These are phyloP conservation scores for Erysiphe neolycopersici DNA, from an alignment of 2,329 filamentous ascomycete species.

Conservation along the genomic window DNA sequence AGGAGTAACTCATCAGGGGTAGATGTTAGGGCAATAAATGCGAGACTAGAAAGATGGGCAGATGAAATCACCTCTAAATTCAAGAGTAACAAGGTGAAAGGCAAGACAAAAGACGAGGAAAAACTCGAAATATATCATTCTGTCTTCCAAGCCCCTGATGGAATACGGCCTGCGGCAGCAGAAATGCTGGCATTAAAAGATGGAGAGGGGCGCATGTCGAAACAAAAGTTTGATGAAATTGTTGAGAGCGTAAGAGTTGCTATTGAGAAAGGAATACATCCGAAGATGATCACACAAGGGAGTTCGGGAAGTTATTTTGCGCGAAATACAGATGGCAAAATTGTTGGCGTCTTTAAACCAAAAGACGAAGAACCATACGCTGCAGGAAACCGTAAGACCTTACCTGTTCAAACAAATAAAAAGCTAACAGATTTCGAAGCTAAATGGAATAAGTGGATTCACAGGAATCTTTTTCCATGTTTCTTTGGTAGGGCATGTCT, in stretches of 20 bases:
- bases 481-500: constrained; percentile 85
- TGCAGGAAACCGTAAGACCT: constrained; percentile 40
- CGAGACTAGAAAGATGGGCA: constrained; percentile 80
- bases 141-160: constrained; percentile 82
- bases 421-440: constrained; percentile 14
- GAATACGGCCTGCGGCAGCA: constrained; percentile 51
- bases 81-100: constrained; percentile 57
- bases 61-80: constrained; percentile 96
- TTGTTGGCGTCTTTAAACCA: constrained; percentile 94
- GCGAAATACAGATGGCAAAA: constrained; percentile 68
- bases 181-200: constrained; percentile 38
- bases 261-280: constrained; percentile 75
- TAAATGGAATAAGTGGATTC: constrained; percentile 99
- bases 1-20: constrained; percentile 63
- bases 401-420: background rate
- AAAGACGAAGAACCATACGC: constrained; percentile 98
- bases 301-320: constrained; percentile 98
- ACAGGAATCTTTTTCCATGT: constrained; percentile 88
- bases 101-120: constrained; percentile 52
- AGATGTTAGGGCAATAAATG: constrained; percentile 95
- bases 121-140: constrained; percentile 89
- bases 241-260: constrained; percentile 76
- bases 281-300: constrained; percentile 86
- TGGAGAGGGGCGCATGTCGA: constrained; percentile 42
- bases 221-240: constrained; percentile 59